Evolutionary conservation across 768 basidiomycete species (phyloP).

Genomic region (Tylopilus vinaceipallidus): DNA sequence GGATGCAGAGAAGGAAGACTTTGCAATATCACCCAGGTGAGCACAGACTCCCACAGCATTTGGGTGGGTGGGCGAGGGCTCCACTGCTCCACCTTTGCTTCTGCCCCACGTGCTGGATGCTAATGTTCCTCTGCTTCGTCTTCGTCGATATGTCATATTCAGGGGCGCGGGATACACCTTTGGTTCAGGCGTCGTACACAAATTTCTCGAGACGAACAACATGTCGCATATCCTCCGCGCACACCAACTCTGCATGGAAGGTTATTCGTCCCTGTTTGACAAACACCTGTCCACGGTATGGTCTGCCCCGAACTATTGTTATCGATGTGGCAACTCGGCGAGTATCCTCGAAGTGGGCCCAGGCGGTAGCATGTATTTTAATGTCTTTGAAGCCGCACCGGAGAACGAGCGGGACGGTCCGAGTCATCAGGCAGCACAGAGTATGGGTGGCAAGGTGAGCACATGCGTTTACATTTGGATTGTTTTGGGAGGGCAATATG

Average conservation of each 20-base stretch:
- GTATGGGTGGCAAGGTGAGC: conserved; percentile 66
- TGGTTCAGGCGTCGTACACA: conserved; percentile 95
- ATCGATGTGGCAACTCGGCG: conserved; percentile 96
- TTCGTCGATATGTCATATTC: background rate
- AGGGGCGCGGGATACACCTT: conserved; percentile 99
- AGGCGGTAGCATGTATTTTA: conserved; percentile 85
- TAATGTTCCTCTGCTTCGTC: conserved; percentile 5
- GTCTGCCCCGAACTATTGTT: conserved; percentile 99
- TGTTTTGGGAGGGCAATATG: no score
- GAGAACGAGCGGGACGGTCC: conserved; percentile 96
- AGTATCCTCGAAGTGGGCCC: conserved; percentile 96
- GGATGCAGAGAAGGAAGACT: conserved; percentile 98
- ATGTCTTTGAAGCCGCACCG: conserved; percentile 97
- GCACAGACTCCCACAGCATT: conserved; percentile 27
- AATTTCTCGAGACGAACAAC: conserved; percentile 92
- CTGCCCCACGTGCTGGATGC: conserved; percentile 6
- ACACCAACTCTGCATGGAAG: conserved; percentile 99
- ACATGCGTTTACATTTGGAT: background rate
- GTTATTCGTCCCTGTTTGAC: conserved; percentile 96
- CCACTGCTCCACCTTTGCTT: conserved; percentile 10
- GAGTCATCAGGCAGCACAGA: conserved; percentile 71
- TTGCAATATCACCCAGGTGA: conserved; percentile 96
- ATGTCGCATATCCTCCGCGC: conserved; percentile 98
- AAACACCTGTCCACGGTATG: conserved; percentile 96
- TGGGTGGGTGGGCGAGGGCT: background rate